phyloP scores from a whole-genome alignment of 1,284 basidiomycete species.

The Albatrellus sp. region DNA sequence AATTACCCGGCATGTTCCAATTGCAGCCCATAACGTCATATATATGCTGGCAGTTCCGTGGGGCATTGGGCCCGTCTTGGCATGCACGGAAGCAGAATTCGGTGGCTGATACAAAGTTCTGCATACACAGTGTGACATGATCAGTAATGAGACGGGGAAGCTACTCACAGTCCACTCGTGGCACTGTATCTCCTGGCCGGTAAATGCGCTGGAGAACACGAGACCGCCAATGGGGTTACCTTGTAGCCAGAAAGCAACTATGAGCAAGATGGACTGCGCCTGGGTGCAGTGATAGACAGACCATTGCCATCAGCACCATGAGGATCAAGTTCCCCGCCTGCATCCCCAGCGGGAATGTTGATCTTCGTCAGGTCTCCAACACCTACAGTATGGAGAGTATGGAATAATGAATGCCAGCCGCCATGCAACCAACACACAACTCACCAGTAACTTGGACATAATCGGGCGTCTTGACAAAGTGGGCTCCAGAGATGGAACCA shows the following conservation, averaged over 20 bases:
- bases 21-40: conserved; percentile 54
- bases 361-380: conserved; percentile 54
- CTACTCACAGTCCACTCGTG: conserved; percentile 53
- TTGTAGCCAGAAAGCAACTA: conserved; percentile 7
- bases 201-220: conserved; percentile 60
- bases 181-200: conserved; percentile 38
- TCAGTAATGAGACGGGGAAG: background rate
- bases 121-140: conserved; percentile 5
- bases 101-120: conserved; percentile 45
- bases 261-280: no score
- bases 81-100: conserved; percentile 72
- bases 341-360: conserved; percentile 49
- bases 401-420: background rate
- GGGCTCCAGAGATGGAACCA: conserved; percentile 62
- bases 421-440: background rate
- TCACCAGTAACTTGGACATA: conserved; percentile 58
- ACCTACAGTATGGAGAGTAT: conserved; percentile 20
- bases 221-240: conserved; percentile 59
- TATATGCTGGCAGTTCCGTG: conserved; percentile 53
- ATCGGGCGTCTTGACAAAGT: conserved; percentile 56
- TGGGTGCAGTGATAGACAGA: conserved; percentile 11
- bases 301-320: conserved; percentile 48
- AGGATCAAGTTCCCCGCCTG: conserved; percentile 51
- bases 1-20: conserved; percentile 63
- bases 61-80: conserved; percentile 43